Conservation (phyloP, 2,329 filamentous ascomycete genomes). For the Talaromyces sp. region DNA sequence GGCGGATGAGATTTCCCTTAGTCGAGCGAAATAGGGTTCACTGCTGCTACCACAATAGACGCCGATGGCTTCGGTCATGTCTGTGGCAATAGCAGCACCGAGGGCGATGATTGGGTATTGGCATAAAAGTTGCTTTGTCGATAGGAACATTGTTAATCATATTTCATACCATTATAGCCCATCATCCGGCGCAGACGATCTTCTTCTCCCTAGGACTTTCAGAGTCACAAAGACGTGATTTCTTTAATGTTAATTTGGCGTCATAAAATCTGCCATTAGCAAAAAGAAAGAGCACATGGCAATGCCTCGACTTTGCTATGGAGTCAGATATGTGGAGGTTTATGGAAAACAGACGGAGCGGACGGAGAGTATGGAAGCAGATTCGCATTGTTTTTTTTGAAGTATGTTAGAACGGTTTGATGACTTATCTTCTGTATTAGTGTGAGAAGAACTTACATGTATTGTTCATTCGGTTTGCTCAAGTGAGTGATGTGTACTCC, state of each 20-base stretch:
- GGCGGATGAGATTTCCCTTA: background rate
- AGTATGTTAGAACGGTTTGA: background rate
- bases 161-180: background rate
- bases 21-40: background rate
- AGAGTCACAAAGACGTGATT: background rate
- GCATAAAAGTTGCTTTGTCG: background rate
- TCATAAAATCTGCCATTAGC: background rate
- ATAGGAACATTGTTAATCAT: background rate
- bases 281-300: background rate
- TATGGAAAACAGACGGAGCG: background rate
- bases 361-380: background rate
- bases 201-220: background rate
- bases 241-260: background rate
- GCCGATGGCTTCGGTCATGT: background rate
- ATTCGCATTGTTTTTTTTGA: background rate
- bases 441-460: background rate
- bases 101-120: background rate
- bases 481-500: background rate
- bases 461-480: background rate
- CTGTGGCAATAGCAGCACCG: background rate
- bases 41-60: background rate
- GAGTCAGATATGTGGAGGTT: background rate
- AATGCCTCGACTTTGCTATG: background rate
- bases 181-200: background rate
- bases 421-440: background rate